Evolutionary conservation across 225 moss, liverwort and hornwort species (phyloP).

Genomic region (Polytrichum commune): DNA sequence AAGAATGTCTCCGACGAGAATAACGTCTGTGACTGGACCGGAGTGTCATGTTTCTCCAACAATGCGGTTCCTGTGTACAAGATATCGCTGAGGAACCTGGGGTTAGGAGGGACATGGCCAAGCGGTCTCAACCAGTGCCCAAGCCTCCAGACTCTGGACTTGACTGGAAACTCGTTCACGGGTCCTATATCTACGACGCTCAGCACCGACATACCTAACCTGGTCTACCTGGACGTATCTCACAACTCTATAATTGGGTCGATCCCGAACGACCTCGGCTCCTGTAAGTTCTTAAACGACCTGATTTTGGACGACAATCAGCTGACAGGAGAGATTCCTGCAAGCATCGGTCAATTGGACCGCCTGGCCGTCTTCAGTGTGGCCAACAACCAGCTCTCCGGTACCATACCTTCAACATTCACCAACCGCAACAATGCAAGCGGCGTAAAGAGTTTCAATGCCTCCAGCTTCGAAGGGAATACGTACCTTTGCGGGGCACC

Average conservation of each 20-base stretch:
- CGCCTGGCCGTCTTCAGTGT: constrained; percentile 28
- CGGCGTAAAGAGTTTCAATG: constrained; percentile 9
- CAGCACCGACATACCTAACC: constrained; percentile 27
- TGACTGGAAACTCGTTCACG: constrained; percentile 35
- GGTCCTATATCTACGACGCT: constrained; percentile 31
- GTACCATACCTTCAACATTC: constrained; percentile 31
- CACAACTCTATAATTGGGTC: constrained; percentile 24
- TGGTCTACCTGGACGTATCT: constrained; percentile 27
- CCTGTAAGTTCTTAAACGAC: constrained; percentile 35
- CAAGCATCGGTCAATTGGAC: constrained; percentile 15
- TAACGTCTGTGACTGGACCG: constrained; percentile 27
- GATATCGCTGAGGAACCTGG: constrained; percentile 8
- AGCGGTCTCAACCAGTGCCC: constrained; percentile 21
- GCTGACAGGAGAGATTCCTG: constrained; percentile 32
- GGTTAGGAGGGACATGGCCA: constrained; percentile 32
- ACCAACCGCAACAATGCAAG: neutral
- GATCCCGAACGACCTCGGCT: constrained; percentile 24
- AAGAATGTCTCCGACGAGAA: neutral
- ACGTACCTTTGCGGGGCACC: constrained; percentile 44
- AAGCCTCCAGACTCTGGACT: constrained; percentile 18
- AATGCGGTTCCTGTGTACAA: constrained; percentile 19
- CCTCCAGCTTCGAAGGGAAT: constrained; percentile 31
- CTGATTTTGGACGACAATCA: constrained; percentile 29
- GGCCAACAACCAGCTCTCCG: constrained; percentile 34
- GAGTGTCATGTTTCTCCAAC: constrained; percentile 28